Conservation (phyloP, 2,329 filamentous ascomycete genomes). For the Teratosphaeria zuluensis region DNA sequence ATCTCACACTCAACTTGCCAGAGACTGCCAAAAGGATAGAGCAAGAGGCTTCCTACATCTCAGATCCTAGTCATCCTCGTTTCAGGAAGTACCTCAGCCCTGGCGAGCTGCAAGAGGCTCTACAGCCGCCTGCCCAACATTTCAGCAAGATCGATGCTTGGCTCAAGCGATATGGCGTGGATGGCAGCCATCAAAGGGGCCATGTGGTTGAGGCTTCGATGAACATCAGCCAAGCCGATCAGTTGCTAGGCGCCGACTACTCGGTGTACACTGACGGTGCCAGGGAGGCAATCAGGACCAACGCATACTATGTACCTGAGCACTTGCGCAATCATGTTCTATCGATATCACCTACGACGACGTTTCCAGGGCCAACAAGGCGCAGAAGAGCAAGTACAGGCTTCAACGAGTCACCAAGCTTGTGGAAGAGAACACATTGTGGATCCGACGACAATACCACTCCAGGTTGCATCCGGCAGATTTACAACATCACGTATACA, state of each 20-base stretch:
- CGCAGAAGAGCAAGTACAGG: neutral
- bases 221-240: conserved; percentile 9
- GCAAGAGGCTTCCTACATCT: neutral
- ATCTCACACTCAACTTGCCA: neutral
- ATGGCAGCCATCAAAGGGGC: neutral
- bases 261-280: conserved; percentile 10
- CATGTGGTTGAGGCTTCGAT: conserved; percentile 14
- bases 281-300: conserved; percentile 8
- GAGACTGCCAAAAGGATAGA: neutral
- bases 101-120: neutral
- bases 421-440: conserved; percentile 3
- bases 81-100: neutral
- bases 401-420: neutral
- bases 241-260: conserved; percentile 14
- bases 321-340: conserved; percentile 8
- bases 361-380: conserved; percentile 7
- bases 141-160: neutral
- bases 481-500: conserved; percentile 17
- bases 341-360: conserved; percentile 14
- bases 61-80: neutral
- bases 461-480: conserved; percentile 12
- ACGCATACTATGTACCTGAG: conserved; percentile 2
- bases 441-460: conserved; percentile 8
- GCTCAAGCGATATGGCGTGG: neutral
- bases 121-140: neutral